Conservation (phyloP, 768 basidiomycete species). For the Ramaria rubella region DNA sequence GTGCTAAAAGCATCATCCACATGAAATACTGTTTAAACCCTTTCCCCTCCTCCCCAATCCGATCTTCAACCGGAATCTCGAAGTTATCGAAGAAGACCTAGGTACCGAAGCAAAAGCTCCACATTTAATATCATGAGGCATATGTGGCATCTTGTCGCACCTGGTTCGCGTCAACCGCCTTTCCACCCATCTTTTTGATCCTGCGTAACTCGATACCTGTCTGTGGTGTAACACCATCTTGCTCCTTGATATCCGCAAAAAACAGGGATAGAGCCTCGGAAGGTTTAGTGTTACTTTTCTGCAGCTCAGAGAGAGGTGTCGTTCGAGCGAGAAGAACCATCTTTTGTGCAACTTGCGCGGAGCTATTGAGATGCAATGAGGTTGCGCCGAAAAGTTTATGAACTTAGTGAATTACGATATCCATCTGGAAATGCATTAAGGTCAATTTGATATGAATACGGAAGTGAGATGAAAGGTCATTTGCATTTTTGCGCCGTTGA, state of each 20-base stretch:
- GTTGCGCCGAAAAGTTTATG: neutral
- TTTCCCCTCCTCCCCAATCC: conserved; percentile 16
- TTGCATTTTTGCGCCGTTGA: conserved; percentile 16
- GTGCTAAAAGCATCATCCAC: neutral
- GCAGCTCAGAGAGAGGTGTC: neutral
- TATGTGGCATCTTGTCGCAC: too few species aligned
- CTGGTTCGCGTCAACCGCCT: conserved; percentile 17
- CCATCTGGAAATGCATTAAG: conserved; percentile 4
- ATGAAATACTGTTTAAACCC: conserved; percentile 14
- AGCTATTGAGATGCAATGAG: neutral
- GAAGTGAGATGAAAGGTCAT: neutral
- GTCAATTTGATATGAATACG: neutral
- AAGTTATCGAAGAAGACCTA: conserved; percentile 17
- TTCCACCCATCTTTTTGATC: conserved; percentile 18
- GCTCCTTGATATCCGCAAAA: conserved; percentile 13
- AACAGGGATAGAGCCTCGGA: conserved; percentile 15
- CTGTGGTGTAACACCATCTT: conserved; percentile 2
- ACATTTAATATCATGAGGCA: too few species aligned
- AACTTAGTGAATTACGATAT: conserved; percentile 2
- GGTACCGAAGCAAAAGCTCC: too few species aligned
- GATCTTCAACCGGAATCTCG: conserved; percentile 11
- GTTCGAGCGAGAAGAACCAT: conserved; percentile 18
- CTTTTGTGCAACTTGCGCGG: conserved; percentile 14
- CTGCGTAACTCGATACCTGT: conserved; percentile 6
- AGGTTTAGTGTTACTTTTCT: too few species aligned